phyloP scores from a whole-genome alignment of 2,329 filamentous ascomycete species.

The Cercospora beticola region DNA sequence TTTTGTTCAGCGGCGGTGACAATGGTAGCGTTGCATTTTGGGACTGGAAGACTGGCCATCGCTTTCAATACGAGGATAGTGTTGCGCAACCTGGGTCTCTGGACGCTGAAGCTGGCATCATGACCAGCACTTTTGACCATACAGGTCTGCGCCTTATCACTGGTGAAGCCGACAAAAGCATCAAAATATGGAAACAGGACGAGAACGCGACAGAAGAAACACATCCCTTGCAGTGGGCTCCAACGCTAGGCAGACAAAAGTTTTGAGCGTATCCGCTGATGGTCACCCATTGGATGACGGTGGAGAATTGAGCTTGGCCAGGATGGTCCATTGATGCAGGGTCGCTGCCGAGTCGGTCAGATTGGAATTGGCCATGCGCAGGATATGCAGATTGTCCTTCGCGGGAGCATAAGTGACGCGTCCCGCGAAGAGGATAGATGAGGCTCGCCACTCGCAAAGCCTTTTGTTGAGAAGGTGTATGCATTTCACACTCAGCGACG shows the following conservation, averaged over 20 bases:
- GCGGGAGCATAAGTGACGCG: background rate
- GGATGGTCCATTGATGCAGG: background rate
- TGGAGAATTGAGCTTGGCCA: background rate
- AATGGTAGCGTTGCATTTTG: constrained; percentile 97
- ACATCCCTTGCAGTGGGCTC: constrained; percentile 90
- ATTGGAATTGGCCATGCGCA: background rate
- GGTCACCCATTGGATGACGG: background rate
- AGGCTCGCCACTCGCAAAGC: background rate
- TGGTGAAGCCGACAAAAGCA: constrained; percentile 96
- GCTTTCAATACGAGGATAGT: constrained; percentile 86
- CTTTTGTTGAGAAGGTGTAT: background rate
- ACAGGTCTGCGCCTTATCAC: constrained; percentile 88
- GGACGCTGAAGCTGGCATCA: constrained; percentile 90
- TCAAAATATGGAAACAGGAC: constrained; percentile 93
- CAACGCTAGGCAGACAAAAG: constrained; percentile 73
- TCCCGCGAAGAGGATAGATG: background rate
- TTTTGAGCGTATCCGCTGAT: constrained; percentile 40
- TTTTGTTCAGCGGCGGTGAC: constrained; percentile 90
- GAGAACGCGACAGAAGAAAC: constrained; percentile 86
- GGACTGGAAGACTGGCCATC: constrained; percentile 97
- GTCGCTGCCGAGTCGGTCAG: background rate
- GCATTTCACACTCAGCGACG: background rate
- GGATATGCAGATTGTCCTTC: background rate
- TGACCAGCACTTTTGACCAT: constrained; percentile 88
- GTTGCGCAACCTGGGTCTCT: constrained; percentile 91